These are phyloP conservation scores for Rusavskia elegans DNA, from an alignment of 495 filamentous ascomycete genomes.

Conservation along the genomic window DNA sequence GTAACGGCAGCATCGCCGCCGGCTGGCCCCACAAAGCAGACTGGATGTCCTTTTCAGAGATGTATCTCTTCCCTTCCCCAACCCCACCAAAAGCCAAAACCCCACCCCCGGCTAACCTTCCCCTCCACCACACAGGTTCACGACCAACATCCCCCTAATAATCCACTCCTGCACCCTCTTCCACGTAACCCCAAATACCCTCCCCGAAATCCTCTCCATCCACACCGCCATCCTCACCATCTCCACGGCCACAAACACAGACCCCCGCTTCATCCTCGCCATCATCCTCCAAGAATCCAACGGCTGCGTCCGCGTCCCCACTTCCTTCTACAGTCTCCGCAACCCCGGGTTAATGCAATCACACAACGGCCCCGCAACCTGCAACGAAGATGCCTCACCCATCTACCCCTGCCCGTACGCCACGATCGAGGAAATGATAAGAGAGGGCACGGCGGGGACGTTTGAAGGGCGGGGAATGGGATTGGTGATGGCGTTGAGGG, in stretches of 20 bases:
- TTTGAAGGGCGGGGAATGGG: slow-evolving; percentile 19
- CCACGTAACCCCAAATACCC: slow-evolving; percentile 19
- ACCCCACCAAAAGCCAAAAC: no score
- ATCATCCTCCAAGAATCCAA: slow-evolving; percentile 43
- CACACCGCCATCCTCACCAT: slow-evolving; percentile 24
- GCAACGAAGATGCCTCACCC: slow-evolving; percentile 21
- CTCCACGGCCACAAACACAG: slow-evolving; percentile 22
- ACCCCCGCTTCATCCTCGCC: slow-evolving; percentile 42
- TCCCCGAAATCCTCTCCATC: slow-evolving; percentile 25
- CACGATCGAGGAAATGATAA: slow-evolving; percentile 32
- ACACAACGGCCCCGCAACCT: slow-evolving; percentile 30
- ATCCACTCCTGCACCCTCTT: slow-evolving; percentile 26
- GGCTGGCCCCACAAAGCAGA: slow-evolving; percentile 8
- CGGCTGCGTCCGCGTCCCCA: slow-evolving; percentile 38
- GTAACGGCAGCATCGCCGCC: slow-evolving; percentile 5
- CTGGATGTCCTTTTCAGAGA: slow-evolving; percentile 11
- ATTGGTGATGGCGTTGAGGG: slow-evolving; percentile 21
- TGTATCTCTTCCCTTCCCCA: slow-evolving; percentile 1
- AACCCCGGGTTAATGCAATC: slow-evolving; percentile 43
- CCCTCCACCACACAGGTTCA: slow-evolving; percentile 17
- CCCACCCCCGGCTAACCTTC: background rate
- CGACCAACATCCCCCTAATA: slow-evolving; percentile 26
- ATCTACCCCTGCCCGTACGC: slow-evolving; percentile 28
- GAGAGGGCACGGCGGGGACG: slow-evolving; percentile 24
- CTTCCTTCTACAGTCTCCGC: slow-evolving; percentile 26